Evolutionary conservation across 768 basidiomycete species (phyloP), one percentile per base, ranked within the genome.

Genomic region (Pleurotus pulmonarius): DNA sequence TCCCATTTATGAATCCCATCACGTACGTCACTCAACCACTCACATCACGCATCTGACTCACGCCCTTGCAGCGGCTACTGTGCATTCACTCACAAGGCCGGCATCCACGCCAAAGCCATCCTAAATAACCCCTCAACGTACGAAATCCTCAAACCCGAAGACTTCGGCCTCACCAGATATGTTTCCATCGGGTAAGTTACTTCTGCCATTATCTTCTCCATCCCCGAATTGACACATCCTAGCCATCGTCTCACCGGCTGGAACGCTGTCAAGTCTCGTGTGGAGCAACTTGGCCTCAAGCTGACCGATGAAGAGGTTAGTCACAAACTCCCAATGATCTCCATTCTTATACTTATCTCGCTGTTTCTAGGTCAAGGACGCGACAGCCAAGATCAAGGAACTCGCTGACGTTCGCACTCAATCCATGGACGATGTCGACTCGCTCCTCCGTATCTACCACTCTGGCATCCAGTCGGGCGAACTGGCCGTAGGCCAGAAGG

Each of bases 41-140:
- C 29, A 34, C 11, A 34, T 34, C 29, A 11, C 9, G 11, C 8
- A 34, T 34, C 29, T 8, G 29, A n/a, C 6, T 41, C 54, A 46
- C 26, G 13, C 9, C 20, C 18, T 46, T 55, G 60, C 3, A 98
- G 95, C 56, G 97, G 97, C 13, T 99, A 98, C 75, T 98, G 97
- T 69, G 97, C 97, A 3, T 99, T 99, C 79, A 99, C 97, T 24
- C 97, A 98, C 87, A 98, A 99, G 87, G 97, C 97, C 18, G 97
- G 97, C 69, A 99, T 99, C 61, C 97, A 99, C 73, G 97, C 97
- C 76, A 99, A 99, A 82, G 97, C 97, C 39, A 99, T 99, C 73
- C 85, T 95, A 60, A 97, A 98, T 78, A 99, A 99, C 81, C 97
- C 97, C 1, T 92, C 90, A 66, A 99, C 97, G 8, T 99, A 98